Base-by-base conservation (phyloP, 192 early-diverging fungal species). In the Coemansia sp. region DNA sequence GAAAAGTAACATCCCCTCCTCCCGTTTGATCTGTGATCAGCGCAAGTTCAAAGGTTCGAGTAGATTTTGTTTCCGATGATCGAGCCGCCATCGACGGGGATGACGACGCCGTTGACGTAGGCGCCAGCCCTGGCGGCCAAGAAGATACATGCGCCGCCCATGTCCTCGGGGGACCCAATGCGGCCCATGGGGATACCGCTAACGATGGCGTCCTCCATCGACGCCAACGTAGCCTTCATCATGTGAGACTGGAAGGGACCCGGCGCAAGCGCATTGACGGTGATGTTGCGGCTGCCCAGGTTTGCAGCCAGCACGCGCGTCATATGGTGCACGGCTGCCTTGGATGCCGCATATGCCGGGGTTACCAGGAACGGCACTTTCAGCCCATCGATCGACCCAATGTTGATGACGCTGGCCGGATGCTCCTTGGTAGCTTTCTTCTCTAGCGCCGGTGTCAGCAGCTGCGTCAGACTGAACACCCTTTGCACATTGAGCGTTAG, bases 401-500 rank as follows among this genome's bases (percentile, higher is more conserved):
- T 92, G 75, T 96, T 98, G 84, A 98, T 96, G n/a, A 98, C 88
- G 16, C 89, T 81, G 3, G 90, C 82, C 6, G 94, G 93, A 30
- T 81, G 71, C 7, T 83, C 46, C 20, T 70, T 57, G 3, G 80
- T 85, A 8, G 87, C 85, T 18, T 76, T 87, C 26, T 85, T 85
- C 33, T 84, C 76, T 14, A 98, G 81, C 49, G 92, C 76, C 7
- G 92, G 93, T 16, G 93, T 63, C 51, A 90, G 81, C 77, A 87
- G 87, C 73, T 89, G 88, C 4, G 90, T 92, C 57, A 95, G 81
- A 0, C 88, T 90, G 68, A 94, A 97, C 60, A 92, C 80, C 33
- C 88, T 81, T 81, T 92, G 92, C 36, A 93, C 85, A 72, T 96
- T 98, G 58, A 98, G 75, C 36, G 90, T 94, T 82, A 98, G 84